Evolutionary conservation across 768 basidiomycete species (phyloP), one percentile per base, ranked within the genome.

Genomic region (Harrya chromipes): DNA sequence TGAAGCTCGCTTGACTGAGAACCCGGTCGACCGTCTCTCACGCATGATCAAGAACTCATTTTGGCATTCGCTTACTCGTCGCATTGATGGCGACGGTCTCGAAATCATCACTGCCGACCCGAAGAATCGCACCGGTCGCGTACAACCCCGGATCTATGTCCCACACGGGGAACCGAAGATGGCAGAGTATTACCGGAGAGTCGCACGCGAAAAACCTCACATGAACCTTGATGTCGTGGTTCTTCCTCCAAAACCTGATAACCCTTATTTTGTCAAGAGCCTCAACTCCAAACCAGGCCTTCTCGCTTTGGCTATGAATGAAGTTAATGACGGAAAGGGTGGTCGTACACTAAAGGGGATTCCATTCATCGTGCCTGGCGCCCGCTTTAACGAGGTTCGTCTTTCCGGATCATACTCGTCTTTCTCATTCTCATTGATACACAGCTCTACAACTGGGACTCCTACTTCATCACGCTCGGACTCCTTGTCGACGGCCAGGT

Each of bases 21-120:
- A 98, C 66, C 95, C 95, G 0, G 95, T 99, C 44, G 92, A 94
- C 68, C 87, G 95, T 37, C 78, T 99, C 38, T 94, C 90, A 19
- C 84, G 95, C 54, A 97, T 98, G 95, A 97, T 97, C 72, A 87
- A 85, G 67, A 83, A 94, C 70, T 94, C 93, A 4, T 99, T 99
- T 75, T 99, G 95, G 95, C 90, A 97, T 66, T 90, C 94, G 7
- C 78, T 99, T 46, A 99, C 97, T 2, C 83, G 95, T 44, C 84
- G 94, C 36, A 98, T 98, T 59, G 97, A 99, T 64, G 94, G 93
- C 1, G 94, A 97, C 48, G 95, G 95, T 4, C 79, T 99, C 23
- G 95, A 98, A 69, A 91, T 94, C 59, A 97, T 97, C 58, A 94
- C 92, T 49, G 93, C 94, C 4, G 97, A 98, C 69, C 95, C 95